A percentile compares a stretch with the other conserved stretches of the same genome.
phyloP scores from a whole-genome alignment of 2,329 filamentous ascomycete species.

The Lasiodiplodia sp. region DNA sequence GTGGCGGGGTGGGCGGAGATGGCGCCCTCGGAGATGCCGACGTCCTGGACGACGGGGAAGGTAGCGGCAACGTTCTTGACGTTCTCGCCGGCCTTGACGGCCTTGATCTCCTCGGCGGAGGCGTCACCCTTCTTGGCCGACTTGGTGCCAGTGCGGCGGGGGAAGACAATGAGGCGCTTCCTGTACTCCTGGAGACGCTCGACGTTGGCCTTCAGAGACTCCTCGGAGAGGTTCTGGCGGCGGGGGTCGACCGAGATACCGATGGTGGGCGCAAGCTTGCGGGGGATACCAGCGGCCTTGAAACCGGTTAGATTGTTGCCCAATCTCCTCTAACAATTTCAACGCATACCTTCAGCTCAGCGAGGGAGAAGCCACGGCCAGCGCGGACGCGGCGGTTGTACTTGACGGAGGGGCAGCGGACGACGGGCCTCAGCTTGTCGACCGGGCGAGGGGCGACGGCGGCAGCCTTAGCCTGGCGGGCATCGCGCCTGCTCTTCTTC shows the following conservation, averaged over 20 bases:
- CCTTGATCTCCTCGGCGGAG: slow-evolving; percentile 80
- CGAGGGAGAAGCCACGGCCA: slow-evolving; percentile 96
- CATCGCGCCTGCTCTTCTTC: slow-evolving; percentile 91
- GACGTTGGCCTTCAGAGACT: slow-evolving; percentile 93
- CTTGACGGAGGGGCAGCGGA: slow-evolving; percentile 97
- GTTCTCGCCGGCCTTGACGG: slow-evolving; percentile 65
- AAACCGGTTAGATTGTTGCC: slow-evolving; percentile 25
- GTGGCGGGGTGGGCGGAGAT: slow-evolving; percentile 73
- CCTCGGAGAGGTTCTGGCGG: slow-evolving; percentile 96
- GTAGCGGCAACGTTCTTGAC: slow-evolving; percentile 62
- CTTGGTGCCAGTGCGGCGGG: slow-evolving; percentile 80
- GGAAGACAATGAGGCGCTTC: slow-evolving; percentile 95
- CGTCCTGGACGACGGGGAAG: slow-evolving; percentile 76
- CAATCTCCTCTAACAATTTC: not conserved
- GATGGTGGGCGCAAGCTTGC: slow-evolving; percentile 92
- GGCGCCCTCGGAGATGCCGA: slow-evolving; percentile 81
- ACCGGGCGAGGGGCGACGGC: slow-evolving; percentile 94
- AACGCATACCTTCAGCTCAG: slow-evolving; percentile 90
- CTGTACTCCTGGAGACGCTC: slow-evolving; percentile 98
- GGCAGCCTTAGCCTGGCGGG: slow-evolving; percentile 93
- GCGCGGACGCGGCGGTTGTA: slow-evolving; percentile 98
- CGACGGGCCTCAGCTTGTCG: slow-evolving; percentile 94
- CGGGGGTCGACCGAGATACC: slow-evolving; percentile 96
- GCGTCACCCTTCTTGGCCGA: slow-evolving; percentile 91
- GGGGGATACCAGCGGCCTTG: slow-evolving; percentile 93